Evolutionary conservation across 2,329 filamentous ascomycete genomes (phyloP).

Genomic region (Fusarium fujikuroi): DNA sequence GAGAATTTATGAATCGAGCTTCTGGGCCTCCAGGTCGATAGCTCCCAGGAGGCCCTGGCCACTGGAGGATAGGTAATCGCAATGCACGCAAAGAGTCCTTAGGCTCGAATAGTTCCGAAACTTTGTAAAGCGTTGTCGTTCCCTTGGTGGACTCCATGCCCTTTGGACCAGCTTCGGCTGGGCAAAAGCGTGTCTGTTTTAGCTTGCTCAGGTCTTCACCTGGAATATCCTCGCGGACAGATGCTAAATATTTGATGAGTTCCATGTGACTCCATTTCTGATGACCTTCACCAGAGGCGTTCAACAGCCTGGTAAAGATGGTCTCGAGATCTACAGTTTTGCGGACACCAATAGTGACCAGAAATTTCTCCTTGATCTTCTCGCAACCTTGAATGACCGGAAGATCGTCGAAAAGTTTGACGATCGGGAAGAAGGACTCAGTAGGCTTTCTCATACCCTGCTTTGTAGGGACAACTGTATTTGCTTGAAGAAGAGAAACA

Average conservation of each 20-base stretch:
- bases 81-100: constrained; percentile 75
- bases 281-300: constrained; percentile 64
- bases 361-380: constrained; percentile 89
- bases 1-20: constrained; percentile 74
- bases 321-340: constrained; percentile 96
- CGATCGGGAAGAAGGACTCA: constrained; percentile 92
- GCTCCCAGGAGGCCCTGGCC: constrained; percentile 74
- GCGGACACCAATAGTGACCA: constrained; percentile 84
- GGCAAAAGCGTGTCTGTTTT: constrained; percentile 81
- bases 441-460: constrained; percentile 85
- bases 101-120: constrained; percentile 85
- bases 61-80: constrained; percentile 80
- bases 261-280: constrained; percentile 92
- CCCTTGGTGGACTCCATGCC: constrained; percentile 65
- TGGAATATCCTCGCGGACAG: constrained; percentile 90
- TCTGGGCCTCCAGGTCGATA: constrained; percentile 75
- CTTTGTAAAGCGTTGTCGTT: constrained; percentile 69
- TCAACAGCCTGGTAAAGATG: constrained; percentile 88
- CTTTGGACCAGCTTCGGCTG: constrained; percentile 73
- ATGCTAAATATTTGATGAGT: constrained; percentile 91
- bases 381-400: constrained; percentile 81
- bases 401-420: constrained; percentile 94
- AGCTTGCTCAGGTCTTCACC: constrained; percentile 81
- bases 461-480: constrained; percentile 89
- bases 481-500: constrained; percentile 69